Base-by-base conservation (phyloP, 768 basidiomycete species). In the Leccinum variicolor region DNA sequence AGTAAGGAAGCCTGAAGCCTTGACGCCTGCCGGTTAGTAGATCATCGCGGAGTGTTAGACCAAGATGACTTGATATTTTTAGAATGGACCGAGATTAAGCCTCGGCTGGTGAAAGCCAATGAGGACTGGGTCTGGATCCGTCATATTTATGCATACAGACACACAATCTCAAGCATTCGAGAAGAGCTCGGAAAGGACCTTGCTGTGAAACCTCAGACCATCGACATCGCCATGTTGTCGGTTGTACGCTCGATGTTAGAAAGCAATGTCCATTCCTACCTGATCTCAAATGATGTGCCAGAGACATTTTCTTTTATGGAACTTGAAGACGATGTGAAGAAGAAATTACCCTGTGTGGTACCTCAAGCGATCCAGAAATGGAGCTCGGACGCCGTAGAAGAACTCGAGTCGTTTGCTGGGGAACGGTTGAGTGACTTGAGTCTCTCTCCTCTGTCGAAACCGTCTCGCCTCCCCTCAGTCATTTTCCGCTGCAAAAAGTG, bases 401-500 rank as follows among this genome's bases (percentile, higher is more conserved):
- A 64, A 51, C 58, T 64, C 13, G 54, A 61, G 25, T 50, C 50
- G 17, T 6, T 54, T n/a, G 53, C 55, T 31, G 59, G 50, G 19
- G 9, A 50, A 31, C 7, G 43, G 31, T 13, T 64, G 21, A n/a
- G n/a, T n/a, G n/a, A n/a, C n/a, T n/a, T n/a, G n/a, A 11, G 7
- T 43, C 53, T 57, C 9, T 7, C 52, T 1, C 28, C 46, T 36
- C 28, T n/a, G 9, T 60, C 54, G 23, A 52, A 60, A 15, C 62
- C 49, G 3, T 64, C 54, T 39, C 2, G 13, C 17, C 52, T 52
- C 19, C 54, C 36, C 17, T 55, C 28, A 15, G 59, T 65, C 7
- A 50, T 65, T 34, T 62, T 65, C 34, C 43, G 28, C 23, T 64
- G 63, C 36, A 57, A 25, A 26, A 9, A 7, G 29, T 61, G 62